Conservation (phyloP, 2,329 filamentous ascomycete genomes). For the Plectosphaerella plurivora region DNA sequence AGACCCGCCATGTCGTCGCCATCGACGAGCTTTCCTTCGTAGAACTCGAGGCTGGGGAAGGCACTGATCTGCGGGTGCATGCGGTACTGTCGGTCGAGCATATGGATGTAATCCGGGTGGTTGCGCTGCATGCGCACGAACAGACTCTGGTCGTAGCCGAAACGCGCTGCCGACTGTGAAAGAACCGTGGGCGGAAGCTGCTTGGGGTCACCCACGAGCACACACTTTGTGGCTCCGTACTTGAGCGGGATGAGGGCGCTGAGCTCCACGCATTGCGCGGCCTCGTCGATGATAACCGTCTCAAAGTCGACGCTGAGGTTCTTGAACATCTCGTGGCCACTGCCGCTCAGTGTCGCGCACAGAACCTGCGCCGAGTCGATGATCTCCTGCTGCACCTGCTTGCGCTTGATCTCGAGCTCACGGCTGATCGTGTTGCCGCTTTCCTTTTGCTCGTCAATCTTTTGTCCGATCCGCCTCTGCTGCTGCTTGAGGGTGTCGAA, state of each 20-base stretch:
- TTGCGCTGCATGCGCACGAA: conserved; percentile 98
- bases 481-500: conserved; percentile 74
- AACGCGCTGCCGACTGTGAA: conserved; percentile 85
- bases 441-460: conserved; percentile 85
- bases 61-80: conserved; percentile 97
- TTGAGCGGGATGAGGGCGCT: conserved; percentile 95
- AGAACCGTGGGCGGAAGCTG: conserved; percentile 94
- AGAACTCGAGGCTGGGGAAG: conserved; percentile 90
- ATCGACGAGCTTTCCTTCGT: conserved; percentile 81
- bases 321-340: conserved; percentile 96
- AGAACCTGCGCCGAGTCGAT: conserved; percentile 88
- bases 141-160: conserved; percentile 95
- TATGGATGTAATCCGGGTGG: conserved; percentile 79
- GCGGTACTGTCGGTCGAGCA: conserved; percentile 96
- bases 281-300: conserved; percentile 97
- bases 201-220: conserved; percentile 95
- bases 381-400: conserved; percentile 83
- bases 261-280: conserved; percentile 95
- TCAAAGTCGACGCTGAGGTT: conserved; percentile 94
- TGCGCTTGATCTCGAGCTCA: conserved; percentile 80
- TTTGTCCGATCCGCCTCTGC: conserved; percentile 67
- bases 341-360: conserved; percentile 91
- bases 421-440: conserved; percentile 76
- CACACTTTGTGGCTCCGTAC: conserved; percentile 94
- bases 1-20: conserved; percentile 76